These are phyloP conservation scores for Diaporthe australafricana DNA, from an alignment of 2,329 filamentous ascomycete genomes.

Conservation along the genomic window DNA sequence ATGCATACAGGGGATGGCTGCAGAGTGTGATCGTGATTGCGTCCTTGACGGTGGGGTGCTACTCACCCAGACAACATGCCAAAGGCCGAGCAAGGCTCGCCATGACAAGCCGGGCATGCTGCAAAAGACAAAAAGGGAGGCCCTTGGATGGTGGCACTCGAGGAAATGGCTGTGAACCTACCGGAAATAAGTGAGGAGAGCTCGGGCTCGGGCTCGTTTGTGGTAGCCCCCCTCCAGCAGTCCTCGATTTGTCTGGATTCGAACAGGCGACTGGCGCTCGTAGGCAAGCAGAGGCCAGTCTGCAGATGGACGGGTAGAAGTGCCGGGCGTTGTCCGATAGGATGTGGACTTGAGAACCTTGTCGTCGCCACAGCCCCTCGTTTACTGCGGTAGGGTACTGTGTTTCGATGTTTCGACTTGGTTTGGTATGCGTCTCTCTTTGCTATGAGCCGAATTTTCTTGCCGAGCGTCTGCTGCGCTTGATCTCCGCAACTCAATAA, in stretches of 20 bases:
- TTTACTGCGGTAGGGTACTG: slow-evolving; percentile 18
- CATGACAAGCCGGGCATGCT: slow-evolving; percentile 27
- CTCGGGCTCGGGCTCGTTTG: neutral
- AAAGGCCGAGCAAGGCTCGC: slow-evolving; percentile 11
- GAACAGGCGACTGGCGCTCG: neutral
- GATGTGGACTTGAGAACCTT: slow-evolving; percentile 22
- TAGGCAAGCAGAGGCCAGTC: slow-evolving; percentile 16
- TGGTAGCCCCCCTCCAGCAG: neutral
- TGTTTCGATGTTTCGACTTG: slow-evolving; percentile 24
- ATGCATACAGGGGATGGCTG: slow-evolving; percentile 30
- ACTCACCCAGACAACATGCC: slow-evolving; percentile 29
- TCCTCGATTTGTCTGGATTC: slow-evolving; percentile 3
- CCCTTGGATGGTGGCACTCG: neutral
- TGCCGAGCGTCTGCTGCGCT: slow-evolving; percentile 25
- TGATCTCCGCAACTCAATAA: slow-evolving; percentile 18
- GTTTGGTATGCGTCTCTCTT: slow-evolving; percentile 28
- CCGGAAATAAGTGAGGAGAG: neutral
- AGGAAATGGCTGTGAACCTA: slow-evolving; percentile 12
- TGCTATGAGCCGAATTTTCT: neutral
- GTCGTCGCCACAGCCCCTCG: slow-evolving; percentile 29
- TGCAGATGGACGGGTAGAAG: slow-evolving; percentile 31
- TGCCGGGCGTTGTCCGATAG: slow-evolving; percentile 31
- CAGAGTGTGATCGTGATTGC: slow-evolving; percentile 36
- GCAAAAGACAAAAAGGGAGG: slow-evolving; percentile 15
- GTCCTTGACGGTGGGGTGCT: slow-evolving; percentile 29